These are phyloP conservation scores for Vitis amurensis DNA, from an alignment of 164 flowering plant species.

Conservation along the genomic window DNA sequence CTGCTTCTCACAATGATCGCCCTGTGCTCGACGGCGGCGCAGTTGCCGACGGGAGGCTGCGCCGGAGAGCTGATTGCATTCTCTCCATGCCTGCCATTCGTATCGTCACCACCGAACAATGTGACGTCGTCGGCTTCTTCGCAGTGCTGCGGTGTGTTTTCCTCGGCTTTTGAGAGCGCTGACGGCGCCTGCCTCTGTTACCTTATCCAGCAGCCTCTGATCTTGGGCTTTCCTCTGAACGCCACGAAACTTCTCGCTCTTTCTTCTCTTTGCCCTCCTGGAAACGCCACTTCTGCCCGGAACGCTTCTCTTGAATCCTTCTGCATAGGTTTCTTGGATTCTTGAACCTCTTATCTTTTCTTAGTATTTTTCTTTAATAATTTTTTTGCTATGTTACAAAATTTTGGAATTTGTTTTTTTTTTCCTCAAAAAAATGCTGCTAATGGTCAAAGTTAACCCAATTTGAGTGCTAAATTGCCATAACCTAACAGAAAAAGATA, in stretches of 20 bases:
- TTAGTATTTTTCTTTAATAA: not conserved
- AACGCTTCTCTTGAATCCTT: conserved; percentile 24
- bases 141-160: conserved; percentile 42
- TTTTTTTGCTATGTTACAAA: not conserved
- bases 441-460: no score
- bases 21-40: not conserved
- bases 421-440: no score
- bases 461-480: no score
- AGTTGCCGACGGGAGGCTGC: conserved; percentile 26
- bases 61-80: conserved; percentile 25
- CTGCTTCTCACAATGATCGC: not conserved
- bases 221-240: conserved; percentile 53
- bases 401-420: no score
- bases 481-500: no score
- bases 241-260: conserved; percentile 32
- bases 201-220: conserved; percentile 37
- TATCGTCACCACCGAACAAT: conserved; percentile 48
- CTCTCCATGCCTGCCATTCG: conserved; percentile 51
- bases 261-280: conserved; percentile 26
- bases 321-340: conserved; percentile 40
- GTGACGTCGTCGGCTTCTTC: conserved; percentile 16
- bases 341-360: not conserved
- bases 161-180: conserved; percentile 17
- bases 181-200: conserved; percentile 41
- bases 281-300: not conserved